phyloP scores from a whole-genome alignment of 345 rosid genomes.

The Psidium friedrichsthalianum region DNA sequence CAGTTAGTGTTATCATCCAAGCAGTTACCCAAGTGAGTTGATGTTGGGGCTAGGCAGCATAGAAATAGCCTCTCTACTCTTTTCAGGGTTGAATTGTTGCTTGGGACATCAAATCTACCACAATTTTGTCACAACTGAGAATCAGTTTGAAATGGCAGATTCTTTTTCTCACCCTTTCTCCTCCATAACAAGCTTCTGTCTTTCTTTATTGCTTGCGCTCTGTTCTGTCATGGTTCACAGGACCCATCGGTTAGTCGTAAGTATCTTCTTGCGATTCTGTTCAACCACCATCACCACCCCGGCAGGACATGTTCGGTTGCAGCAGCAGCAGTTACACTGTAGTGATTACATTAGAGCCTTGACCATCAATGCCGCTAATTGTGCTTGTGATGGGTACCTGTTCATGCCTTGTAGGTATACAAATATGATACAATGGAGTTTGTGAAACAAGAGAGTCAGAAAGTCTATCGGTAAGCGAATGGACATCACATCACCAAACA shows the following conservation, averaged over 20 bases:
- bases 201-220: neutral
- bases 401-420: neutral
- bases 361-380: neutral
- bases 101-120: neutral
- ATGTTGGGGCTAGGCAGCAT: neutral
- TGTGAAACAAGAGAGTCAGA: neutral
- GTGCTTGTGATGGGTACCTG: neutral
- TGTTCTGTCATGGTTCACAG: neutral
- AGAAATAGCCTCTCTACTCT: neutral
- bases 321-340: neutral
- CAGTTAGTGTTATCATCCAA: conserved; percentile 41
- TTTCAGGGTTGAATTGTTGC: neutral
- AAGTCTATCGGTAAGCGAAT: neutral
- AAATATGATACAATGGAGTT: neutral
- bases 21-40: conserved; percentile 32
- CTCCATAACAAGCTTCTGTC: neutral
- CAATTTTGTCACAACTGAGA: neutral
- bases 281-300: too few relatives aligned
- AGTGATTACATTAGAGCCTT: neutral
- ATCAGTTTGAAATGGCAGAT: neutral
- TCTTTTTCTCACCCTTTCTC: neutral
- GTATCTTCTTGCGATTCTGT: neutral
- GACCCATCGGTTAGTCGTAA: neutral
- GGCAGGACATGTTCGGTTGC: neutral
- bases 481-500: neutral